Percentiles rank a stretch among this genome's conserved stretches.
Conservation (phyloP, 306 rosid genomes). For the Cicer pinnatifidum region DNA sequence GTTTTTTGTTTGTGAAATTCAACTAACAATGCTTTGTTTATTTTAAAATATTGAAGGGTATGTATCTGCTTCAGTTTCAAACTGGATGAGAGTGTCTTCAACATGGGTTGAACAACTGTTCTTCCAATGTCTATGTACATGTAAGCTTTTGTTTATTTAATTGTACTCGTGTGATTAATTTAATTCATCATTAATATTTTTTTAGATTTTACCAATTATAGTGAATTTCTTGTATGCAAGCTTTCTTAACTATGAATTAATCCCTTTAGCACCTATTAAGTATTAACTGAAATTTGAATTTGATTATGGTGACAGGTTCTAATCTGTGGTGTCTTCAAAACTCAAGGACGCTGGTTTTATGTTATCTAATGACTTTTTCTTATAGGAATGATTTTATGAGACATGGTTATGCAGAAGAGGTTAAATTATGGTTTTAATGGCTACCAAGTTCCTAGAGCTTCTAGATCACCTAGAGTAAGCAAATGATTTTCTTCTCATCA, state of each 20-base stretch:
- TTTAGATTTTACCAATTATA: neutral
- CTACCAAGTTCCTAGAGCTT: constrained; percentile 67
- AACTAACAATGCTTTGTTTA: constrained; percentile 7
- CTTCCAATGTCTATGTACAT: constrained; percentile 21
- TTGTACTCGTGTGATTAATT: neutral
- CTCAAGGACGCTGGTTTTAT: constrained; percentile 43
- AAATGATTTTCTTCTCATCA: constrained; percentile 23
- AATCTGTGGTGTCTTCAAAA: constrained; percentile 33
- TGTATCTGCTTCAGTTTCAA: constrained; percentile 44
- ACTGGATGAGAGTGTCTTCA: constrained; percentile 39
- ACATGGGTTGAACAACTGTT: constrained; percentile 54
- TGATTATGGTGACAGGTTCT: constrained; percentile 50
- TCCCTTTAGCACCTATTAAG: neutral
- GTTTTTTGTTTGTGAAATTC: constrained; percentile 33
- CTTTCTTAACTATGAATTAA: neutral
- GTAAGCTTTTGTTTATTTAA: constrained; percentile 43
- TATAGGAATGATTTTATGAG: constrained; percentile 53
- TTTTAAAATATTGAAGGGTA: constrained; percentile 44
- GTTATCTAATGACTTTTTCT: constrained; percentile 57
- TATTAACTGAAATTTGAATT: constrained; percentile 40
- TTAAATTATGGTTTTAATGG: constrained; percentile 65
- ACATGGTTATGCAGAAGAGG: constrained; percentile 62
- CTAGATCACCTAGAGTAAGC: constrained; percentile 70
- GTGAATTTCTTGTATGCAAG: neutral
- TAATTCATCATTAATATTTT: neutral